Conservation (phyloP, 345 rosid species). For the Syzygium jambos region DNA sequence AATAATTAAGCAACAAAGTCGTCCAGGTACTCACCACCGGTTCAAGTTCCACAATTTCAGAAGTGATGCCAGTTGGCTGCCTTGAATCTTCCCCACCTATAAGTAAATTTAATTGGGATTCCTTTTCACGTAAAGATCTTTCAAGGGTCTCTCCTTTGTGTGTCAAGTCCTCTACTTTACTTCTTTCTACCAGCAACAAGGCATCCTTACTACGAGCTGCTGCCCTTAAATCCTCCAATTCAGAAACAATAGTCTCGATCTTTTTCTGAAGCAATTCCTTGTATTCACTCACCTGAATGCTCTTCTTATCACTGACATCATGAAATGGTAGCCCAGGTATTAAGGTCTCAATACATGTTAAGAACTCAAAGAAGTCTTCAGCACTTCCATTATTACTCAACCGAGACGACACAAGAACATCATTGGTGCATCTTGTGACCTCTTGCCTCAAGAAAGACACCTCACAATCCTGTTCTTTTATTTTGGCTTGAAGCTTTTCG, state of each 20-base stretch:
- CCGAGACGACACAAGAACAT: conserved; percentile 72
- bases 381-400: conserved; percentile 40
- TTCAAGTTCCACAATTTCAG: conserved; percentile 80
- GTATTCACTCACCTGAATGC: conserved; percentile 23
- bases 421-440: conserved; percentile 90
- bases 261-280: conserved; percentile 61
- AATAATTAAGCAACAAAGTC: neutral
- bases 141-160: conserved; percentile 52
- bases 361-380: conserved; percentile 44
- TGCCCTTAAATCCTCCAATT: conserved; percentile 41
- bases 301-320: conserved; percentile 26
- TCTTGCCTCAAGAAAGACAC: conserved; percentile 95
- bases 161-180: conserved; percentile 60
- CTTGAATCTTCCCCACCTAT: conserved; percentile 31
- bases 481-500: conserved; percentile 79
- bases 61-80: conserved; percentile 18
- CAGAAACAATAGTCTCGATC: conserved; percentile 45
- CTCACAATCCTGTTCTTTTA: conserved; percentile 84
- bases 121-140: conserved; percentile 60
- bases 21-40: conserved; percentile 64
- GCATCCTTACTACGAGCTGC: conserved; percentile 52
- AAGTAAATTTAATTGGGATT: conserved; percentile 48
- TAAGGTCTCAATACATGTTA: conserved; percentile 52
- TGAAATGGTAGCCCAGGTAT: conserved; percentile 34
- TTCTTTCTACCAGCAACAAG: conserved; percentile 60